These are phyloP conservation scores for Hygrophila difformis DNA, from an alignment of 257 asterid species.

Conservation along the genomic window DNA sequence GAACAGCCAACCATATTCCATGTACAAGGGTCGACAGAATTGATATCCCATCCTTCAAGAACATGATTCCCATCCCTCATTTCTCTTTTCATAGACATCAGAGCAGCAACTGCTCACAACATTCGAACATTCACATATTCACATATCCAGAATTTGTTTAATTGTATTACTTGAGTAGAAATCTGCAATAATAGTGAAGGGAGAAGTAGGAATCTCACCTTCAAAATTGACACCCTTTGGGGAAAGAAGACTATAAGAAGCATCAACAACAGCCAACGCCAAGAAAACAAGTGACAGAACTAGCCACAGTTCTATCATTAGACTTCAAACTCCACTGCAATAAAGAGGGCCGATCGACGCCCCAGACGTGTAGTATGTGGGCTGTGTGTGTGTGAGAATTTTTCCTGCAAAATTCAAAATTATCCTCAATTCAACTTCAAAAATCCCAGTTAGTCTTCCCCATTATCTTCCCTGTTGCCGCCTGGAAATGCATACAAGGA, in stretches of 20 bases:
- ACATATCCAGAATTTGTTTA: not conserved
- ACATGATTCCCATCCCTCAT: constrained; percentile 58
- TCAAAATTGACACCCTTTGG: constrained; percentile 94
- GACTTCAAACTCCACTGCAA: constrained; percentile 20
- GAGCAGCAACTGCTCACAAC: constrained; percentile 66
- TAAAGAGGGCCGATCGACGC: constrained; percentile 14
- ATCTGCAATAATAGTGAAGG: not conserved
- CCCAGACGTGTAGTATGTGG: constrained; percentile 8
- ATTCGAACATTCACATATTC: not conserved
- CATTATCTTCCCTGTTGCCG: too few relatives aligned
- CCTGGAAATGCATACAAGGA: too few relatives aligned
- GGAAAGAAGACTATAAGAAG: constrained; percentile 60
- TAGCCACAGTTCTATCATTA: constrained; percentile 37
- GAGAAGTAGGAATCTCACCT: constrained; percentile 38
- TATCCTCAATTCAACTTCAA: too few relatives aligned
- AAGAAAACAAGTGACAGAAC: constrained; percentile 28
- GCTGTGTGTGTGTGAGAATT: not conserved
- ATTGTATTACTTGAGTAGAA: constrained; percentile 1
- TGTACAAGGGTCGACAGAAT: constrained; percentile 96
- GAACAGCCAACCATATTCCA: constrained; percentile 96
- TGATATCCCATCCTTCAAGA: constrained; percentile 93
- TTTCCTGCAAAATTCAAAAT: too few relatives aligned
- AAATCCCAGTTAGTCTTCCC: too few relatives aligned
- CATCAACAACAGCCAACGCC: constrained; percentile 22
- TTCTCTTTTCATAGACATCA: constrained; percentile 73